phyloP scores from a whole-genome alignment of 441 rosid genomes.

The Erodium moschatum region DNA sequence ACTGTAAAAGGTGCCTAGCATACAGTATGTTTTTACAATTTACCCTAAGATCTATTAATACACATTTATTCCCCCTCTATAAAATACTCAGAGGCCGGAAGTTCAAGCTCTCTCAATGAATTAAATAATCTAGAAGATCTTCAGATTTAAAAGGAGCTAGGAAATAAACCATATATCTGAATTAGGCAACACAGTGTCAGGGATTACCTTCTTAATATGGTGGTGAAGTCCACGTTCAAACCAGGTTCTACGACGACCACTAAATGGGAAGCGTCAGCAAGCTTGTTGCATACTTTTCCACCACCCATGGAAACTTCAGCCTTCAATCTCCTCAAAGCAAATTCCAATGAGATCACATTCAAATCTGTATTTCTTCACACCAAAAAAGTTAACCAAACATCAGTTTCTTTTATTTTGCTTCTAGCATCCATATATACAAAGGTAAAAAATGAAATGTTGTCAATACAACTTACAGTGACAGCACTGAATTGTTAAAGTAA shows the following conservation, averaged over 20 bases:
- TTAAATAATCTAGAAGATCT: neutral
- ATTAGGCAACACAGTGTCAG: slow-evolving; percentile 10
- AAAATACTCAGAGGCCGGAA: neutral
- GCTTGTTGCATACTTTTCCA: slow-evolving; percentile 57
- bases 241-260: slow-evolving; percentile 51
- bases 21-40: too few relatives aligned
- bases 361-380: slow-evolving; percentile 45
- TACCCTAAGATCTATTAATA: neutral
- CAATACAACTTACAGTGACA: slow-evolving; percentile 41
- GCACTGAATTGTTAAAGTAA: slow-evolving; percentile 37
- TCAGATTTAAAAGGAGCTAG: neutral
- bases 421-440: slow-evolving; percentile 10
- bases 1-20: too few relatives aligned
- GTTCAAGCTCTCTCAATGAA: neutral
- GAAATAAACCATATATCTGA: neutral
- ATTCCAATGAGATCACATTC: slow-evolving; percentile 40
- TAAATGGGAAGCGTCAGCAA: slow-evolving; percentile 62
- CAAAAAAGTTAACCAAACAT: slow-evolving; percentile 1
- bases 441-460: slow-evolving; percentile 9
- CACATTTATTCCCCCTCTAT: neutral
- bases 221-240: slow-evolving; percentile 36
- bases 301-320: slow-evolving; percentile 69
- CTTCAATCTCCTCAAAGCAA: slow-evolving; percentile 58
- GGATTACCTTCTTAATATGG: slow-evolving; percentile 42
- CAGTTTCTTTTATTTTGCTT: neutral